phyloP scores from a whole-genome alignment of 768 basidiomycete genomes.

The Tulasnella calospora region DNA sequence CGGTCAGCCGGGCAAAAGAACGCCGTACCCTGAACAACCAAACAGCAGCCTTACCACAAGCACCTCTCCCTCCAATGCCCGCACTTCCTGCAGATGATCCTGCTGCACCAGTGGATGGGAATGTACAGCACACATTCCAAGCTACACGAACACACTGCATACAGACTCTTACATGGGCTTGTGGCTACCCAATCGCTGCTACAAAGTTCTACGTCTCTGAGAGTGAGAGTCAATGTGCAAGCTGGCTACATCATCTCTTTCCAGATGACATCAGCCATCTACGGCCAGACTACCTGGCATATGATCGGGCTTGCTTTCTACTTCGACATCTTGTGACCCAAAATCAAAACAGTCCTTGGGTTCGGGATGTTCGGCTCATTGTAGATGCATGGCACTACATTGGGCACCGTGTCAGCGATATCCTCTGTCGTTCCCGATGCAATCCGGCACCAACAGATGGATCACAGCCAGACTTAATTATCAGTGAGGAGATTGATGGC shows the following conservation, averaged over 20 bases:
- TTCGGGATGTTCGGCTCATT: neutral
- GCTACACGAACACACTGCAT: no score
- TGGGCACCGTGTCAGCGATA: neutral
- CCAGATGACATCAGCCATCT: constrained; percentile 12
- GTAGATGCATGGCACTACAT: no score
- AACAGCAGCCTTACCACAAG: neutral
- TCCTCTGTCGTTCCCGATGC: no score
- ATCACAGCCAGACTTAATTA: neutral
- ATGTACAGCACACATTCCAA: constrained; percentile 12
- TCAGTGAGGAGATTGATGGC: neutral
- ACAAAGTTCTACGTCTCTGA: no score
- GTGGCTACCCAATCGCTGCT: constrained; percentile 33
- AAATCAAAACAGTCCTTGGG: neutral
- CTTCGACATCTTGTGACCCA: no score
- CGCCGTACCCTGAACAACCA: constrained; percentile 27
- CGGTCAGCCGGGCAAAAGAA: constrained; percentile 34
- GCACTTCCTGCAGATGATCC: neutral
- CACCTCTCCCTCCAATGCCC: neutral
- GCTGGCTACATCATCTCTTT: no score
- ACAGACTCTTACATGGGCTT: constrained; percentile 34
- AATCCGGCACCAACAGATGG: neutral
- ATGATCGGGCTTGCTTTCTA: no score
- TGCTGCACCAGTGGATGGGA: no score
- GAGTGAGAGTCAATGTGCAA: constrained; percentile 20
- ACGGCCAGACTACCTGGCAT: neutral